A percentile compares a stretch with the other conserved stretches of the same genome.
These are phyloP conservation scores for Skeletonema menzelii DNA, from an alignment of 108 stramenopile species.

Conservation along the genomic window DNA sequence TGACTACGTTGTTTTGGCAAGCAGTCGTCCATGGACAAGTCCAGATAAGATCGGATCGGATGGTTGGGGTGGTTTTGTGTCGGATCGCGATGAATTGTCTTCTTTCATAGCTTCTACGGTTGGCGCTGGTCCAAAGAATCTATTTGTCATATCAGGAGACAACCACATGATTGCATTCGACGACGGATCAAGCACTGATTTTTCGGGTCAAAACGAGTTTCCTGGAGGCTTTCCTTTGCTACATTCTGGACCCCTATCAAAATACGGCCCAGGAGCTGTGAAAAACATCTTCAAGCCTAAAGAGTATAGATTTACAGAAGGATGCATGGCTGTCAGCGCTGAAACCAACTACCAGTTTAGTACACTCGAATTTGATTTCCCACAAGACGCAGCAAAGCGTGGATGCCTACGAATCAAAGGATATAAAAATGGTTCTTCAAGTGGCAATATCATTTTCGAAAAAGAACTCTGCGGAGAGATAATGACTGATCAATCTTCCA, in stretches of 20 bases:
- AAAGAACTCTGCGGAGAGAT: conserved; percentile 43
- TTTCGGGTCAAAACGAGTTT: conserved; percentile 28
- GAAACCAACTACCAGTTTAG: conserved; percentile 60
- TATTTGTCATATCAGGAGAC: conserved; percentile 53
- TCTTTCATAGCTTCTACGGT: conserved; percentile 41
- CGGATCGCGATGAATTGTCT: conserved; percentile 31
- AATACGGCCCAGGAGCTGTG: conserved; percentile 36
- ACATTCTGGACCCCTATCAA: conserved; percentile 55
- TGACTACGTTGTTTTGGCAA: conserved; percentile 66
- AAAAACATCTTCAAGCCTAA: conserved; percentile 28
- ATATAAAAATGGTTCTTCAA: conserved; percentile 26
- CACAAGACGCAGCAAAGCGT: conserved; percentile 8
- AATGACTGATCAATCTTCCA: conserved; percentile 25
- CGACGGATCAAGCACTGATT: conserved; percentile 58
- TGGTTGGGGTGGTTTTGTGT: conserved; percentile 51
- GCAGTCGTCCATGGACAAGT: conserved; percentile 56
- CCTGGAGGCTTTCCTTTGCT: conserved; percentile 57
- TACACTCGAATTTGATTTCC: conserved; percentile 45
- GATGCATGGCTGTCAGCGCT: conserved; percentile 43
- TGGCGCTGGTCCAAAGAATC: conserved; percentile 47
- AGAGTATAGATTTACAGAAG: conserved; percentile 39
- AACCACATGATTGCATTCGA: conserved; percentile 69
- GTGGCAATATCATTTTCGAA: conserved; percentile 30
- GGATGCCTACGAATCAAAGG: conserved; percentile 43
- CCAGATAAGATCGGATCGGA: conserved; percentile 36